Evolutionary conservation across 1,284 basidiomycete genomes (phyloP).

Genomic region (Naganishia cerealis): DNA sequence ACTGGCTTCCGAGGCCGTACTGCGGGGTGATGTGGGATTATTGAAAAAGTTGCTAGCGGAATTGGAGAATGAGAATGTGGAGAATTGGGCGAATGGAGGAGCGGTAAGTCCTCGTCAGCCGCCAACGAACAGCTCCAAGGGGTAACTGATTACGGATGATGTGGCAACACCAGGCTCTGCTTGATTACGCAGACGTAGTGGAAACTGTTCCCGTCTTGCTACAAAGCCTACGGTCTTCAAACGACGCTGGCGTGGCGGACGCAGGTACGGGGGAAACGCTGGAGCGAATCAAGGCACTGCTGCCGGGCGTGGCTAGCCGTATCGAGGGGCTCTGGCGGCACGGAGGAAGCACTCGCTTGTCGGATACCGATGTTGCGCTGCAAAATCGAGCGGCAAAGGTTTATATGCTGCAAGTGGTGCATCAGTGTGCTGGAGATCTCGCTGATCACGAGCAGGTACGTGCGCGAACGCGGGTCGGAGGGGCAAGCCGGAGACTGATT

Average conservation of each 20-base stretch:
- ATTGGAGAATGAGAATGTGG: constrained; percentile 65
- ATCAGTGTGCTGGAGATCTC: constrained; percentile 41
- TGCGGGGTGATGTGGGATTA: constrained; percentile 73
- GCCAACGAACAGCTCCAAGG: no score
- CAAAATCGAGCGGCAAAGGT: constrained; percentile 18
- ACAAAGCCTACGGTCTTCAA: background rate
- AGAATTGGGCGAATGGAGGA: constrained; percentile 74
- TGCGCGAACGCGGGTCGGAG: background rate
- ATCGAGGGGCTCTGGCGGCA: constrained; percentile 18
- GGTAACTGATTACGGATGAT: background rate
- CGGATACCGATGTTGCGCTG: background rate
- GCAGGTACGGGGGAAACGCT: background rate
- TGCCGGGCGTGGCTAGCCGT: constrained; percentile 8
- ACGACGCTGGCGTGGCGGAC: background rate
- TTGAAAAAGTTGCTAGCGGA: constrained; percentile 71
- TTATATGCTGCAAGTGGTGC: constrained; percentile 46
- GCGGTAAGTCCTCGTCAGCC: constrained; percentile 59
- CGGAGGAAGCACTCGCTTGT: background rate
- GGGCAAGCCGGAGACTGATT: constrained; percentile 3
- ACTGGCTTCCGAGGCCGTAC: constrained; percentile 85
- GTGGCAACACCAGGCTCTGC: constrained; percentile 11
- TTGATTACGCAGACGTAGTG: constrained; percentile 22
- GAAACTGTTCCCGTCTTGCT: constrained; percentile 7
- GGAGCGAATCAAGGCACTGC: constrained; percentile 3
- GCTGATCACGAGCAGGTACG: constrained; percentile 41